Evolutionary conservation across 805 yeast species (phyloP), one percentile per base, ranked within the genome.

Genomic region (Hanseniaspora osmophila): DNA sequence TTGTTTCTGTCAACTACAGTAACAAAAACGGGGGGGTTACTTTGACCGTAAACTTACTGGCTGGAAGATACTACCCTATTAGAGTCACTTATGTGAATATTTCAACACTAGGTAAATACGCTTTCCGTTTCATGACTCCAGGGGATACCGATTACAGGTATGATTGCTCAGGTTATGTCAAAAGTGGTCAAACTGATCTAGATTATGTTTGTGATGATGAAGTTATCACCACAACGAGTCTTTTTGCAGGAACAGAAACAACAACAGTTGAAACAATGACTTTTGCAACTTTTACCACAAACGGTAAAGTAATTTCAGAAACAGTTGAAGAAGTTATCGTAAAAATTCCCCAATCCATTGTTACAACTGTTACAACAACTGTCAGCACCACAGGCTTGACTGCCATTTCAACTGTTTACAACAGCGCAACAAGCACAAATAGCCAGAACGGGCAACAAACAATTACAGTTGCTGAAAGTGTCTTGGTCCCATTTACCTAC

Each of bases 51-150:
- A 22, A 22, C 7, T 22, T 22, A 7, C 27, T 22, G 27, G 55
- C 48, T 3, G 63, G 63, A 10, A 38, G 41, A 18, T 57, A 52
- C 42, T 61, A 60, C 44, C 65, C 65, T 10, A 37, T 58, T 1
- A 53, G 60, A 48, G 44, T 58, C 18, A 50, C 54, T 12, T 54
- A 45, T 30, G 44, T 49, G n/a, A 59, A 60, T 9, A 32, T 32
- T n/a, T 12, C 13, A 13, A n/a, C 15, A 3, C 10, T 32, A 13
- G 35, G 35, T 32, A 13, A 12, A 32, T 32, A 13, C 15, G 35
- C 13, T n/a, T 13, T 32, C 15, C 15, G 15, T 6, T 32, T 32
- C 10, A 13, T n/a, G 15, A 32, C 10, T 32, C 35, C 35, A 32
- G 27, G 27, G 27, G 15, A 12, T 32, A 13, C 35, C 15, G 35